A percentile compares a stretch with the other conserved stretches of the same genome.
These are phyloP conservation scores for Starmerella khaoyaiensis DNA, from an alignment of 805 yeast species.

Conservation along the genomic window DNA sequence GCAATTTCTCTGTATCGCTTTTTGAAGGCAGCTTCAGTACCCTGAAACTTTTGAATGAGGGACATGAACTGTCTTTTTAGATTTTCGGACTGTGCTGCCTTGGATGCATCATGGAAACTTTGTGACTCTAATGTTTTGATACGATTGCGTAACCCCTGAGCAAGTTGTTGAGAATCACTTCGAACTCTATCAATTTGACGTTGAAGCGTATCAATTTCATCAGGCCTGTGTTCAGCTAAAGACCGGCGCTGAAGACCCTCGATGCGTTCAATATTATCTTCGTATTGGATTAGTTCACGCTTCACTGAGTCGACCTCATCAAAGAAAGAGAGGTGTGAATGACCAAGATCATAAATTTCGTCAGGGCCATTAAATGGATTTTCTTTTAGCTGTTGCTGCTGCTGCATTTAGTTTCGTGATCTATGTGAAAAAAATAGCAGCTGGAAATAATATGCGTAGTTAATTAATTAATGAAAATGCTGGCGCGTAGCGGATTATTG, in stretches of 20 bases:
- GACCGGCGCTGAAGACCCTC: conserved; percentile 59
- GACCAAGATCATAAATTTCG: conserved; percentile 17
- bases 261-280: conserved; percentile 52
- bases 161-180: conserved; percentile 64
- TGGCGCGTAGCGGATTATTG: too few relatives aligned
- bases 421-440: too few relatives aligned
- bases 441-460: too few relatives aligned
- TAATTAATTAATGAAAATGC: too few relatives aligned
- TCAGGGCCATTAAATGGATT: conserved; percentile 16
- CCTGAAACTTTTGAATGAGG: conserved; percentile 73
- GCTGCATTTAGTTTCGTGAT: not conserved
- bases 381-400: conserved; percentile 11
- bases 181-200: conserved; percentile 63
- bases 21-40: conserved; percentile 73
- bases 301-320: conserved; percentile 54
- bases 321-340: conserved; percentile 44
- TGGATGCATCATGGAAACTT: conserved; percentile 46
- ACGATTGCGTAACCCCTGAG: conserved; percentile 56
- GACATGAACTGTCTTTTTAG: conserved; percentile 73
- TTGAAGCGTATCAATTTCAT: conserved; percentile 53
- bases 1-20: conserved; percentile 77
- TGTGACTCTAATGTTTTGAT: conserved; percentile 61
- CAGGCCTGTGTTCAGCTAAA: conserved; percentile 57
- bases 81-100: conserved; percentile 80
- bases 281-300: conserved; percentile 54